These are phyloP conservation scores for Lichtheimia corymbifera DNA, from an alignment of 371 early-diverging fungal species.

Conservation along the genomic window DNA sequence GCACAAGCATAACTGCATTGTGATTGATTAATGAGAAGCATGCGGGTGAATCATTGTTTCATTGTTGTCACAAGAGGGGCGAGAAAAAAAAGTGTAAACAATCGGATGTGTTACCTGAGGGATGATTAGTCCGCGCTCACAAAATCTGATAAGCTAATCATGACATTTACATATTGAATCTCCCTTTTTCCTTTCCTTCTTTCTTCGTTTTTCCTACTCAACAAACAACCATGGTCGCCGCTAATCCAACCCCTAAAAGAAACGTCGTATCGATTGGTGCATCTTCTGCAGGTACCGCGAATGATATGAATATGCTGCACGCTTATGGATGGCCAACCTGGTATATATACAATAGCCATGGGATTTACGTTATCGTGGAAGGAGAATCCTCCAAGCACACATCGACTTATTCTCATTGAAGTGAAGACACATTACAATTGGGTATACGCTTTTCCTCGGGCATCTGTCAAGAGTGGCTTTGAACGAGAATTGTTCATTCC, in stretches of 20 bases:
- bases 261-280: constrained; percentile 14
- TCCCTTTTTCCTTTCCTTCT: constrained; percentile 3
- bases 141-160: no score
- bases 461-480: constrained; percentile 57
- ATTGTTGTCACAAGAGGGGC: no score
- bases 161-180: no score
- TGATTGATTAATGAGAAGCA: no score
- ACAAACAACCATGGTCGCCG: constrained; percentile 9
- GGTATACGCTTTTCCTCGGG: constrained; percentile 69
- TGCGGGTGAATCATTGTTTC: no score
- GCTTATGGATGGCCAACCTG: not conserved
- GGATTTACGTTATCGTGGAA: constrained; percentile 6
- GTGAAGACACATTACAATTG: constrained; percentile 60
- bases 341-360: not conserved
- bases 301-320: not conserved
- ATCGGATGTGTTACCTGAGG: no score
- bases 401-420: constrained; percentile 62
- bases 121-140: no score
- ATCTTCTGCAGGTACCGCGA: constrained; percentile 6
- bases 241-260: constrained; percentile 3
- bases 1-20: no score
- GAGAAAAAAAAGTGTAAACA: no score
- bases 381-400: constrained; percentile 4
- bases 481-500: constrained; percentile 65
- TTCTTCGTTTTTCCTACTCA: not conserved